Percentiles rank a stretch among this genome's conserved stretches.
Conservation (phyloP, 345 rosid genomes). For the Hypericum androsaemum region DNA sequence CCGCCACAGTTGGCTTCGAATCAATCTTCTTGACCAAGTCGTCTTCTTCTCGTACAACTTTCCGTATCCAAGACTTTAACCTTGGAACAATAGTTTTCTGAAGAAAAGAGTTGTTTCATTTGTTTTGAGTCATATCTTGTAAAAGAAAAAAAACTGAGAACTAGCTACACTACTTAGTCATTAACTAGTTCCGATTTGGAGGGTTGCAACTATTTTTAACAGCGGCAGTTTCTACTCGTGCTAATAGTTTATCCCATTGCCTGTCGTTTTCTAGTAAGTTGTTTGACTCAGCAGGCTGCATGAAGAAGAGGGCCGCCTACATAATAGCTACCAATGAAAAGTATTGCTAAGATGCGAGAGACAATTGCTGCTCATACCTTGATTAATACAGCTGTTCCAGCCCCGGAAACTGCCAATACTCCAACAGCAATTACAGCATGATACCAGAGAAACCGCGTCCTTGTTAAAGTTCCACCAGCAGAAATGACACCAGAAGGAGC, state of each 20-base stretch:
- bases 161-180: too few species aligned
- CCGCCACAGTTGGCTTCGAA: conserved; percentile 63
- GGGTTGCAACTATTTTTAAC: too few species aligned
- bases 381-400: conserved; percentile 64
- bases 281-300: too few species aligned
- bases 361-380: conserved; percentile 44
- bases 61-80: conserved; percentile 82
- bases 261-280: too few species aligned
- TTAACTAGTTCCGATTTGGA: too few species aligned
- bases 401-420: conserved; percentile 73
- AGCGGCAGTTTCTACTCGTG: too few species aligned
- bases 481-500: conserved; percentile 39
- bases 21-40: conserved; percentile 31
- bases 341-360: background rate
- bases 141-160: too few species aligned
- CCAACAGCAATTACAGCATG: conserved; percentile 77
- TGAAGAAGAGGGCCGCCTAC: too few species aligned
- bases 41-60: conserved; percentile 66
- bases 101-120: conserved; percentile 23
- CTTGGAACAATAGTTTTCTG: conserved; percentile 72
- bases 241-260: too few species aligned
- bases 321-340: background rate
- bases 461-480: conserved; percentile 23
- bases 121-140: background rate
- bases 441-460: conserved; percentile 57